Percentiles rank a stretch among this genome's conserved stretches.
Conservation (phyloP, 1,284 basidiomycete species). For the Pyrrhoderma lamaoense region DNA sequence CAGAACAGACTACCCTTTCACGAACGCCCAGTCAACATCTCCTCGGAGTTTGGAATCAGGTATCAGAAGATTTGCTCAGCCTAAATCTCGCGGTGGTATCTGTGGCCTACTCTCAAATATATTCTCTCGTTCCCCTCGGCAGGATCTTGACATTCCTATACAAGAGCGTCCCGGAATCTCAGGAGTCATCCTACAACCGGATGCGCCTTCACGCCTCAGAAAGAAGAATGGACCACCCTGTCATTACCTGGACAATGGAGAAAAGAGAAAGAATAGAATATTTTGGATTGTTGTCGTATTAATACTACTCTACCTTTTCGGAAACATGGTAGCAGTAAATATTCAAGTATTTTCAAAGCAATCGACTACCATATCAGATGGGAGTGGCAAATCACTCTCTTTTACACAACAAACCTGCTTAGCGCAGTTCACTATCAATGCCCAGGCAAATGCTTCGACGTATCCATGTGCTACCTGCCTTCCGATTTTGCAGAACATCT, state of each 20-base stretch:
- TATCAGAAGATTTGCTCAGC: constrained; percentile 7
- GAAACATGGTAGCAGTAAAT: constrained; percentile 35
- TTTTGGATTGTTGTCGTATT: constrained; percentile 31
- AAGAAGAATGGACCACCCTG: constrained; percentile 32
- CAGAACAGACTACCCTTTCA: too few species aligned
- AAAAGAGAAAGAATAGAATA: constrained; percentile 28
- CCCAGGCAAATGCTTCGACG: constrained; percentile 34
- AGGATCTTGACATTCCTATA: constrained; percentile 21
- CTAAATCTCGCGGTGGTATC: constrained; percentile 2
- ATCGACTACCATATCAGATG: constrained; percentile 3
- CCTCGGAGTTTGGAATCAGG: constrained; percentile 27
- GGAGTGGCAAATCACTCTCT: constrained; percentile 28
- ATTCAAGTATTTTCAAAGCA: constrained; percentile 28
- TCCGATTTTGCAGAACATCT: constrained; percentile 33
- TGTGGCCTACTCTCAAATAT: not conserved
- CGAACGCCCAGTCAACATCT: not conserved
- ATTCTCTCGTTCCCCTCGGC: constrained; percentile 18
- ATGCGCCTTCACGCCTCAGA: constrained; percentile 29
- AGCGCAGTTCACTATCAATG: constrained; percentile 40
- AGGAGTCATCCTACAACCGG: too few species aligned
- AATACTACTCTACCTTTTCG: constrained; percentile 37
- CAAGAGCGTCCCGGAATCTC: constrained; percentile 24
- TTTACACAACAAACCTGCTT: constrained; percentile 38
- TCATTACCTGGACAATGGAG: constrained; percentile 23
- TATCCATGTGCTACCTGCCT: constrained; percentile 47